Evolutionary conservation across 129 eudicot genomes (phyloP), one percentile per base, ranked within the genome.

Genomic region (Calendula officinalis): DNA sequence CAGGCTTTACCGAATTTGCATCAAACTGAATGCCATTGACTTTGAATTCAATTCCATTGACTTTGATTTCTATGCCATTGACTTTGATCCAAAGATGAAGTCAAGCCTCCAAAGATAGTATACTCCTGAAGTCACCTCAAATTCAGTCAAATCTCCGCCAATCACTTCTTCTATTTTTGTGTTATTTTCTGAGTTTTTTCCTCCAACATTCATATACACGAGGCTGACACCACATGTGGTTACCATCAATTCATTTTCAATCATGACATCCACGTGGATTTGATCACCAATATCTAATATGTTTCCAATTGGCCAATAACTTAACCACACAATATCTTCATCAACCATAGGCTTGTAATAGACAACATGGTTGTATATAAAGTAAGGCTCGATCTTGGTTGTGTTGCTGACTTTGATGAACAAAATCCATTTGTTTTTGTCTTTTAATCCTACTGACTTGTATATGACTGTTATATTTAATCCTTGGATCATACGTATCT

Each of bases 291-390:
- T 62, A 3, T 69, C 67, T 37, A 76, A 30, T 14, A 45, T 15
- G 49, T 62, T 46, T 16, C 49, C 52, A 33, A 69, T 44, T 12
- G 62, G 56, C 76, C 75, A 76, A 47, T 76, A 22, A 45, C 81
- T 76, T 56, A 69, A 8, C 81, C 81, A 76, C 35, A 36, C 15
- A 13, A 42, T 37, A 56, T 62, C 71, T 76, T 76, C 67, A 46
- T 50, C 30, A 9, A 44, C 8, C 48, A 3, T 15, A 4, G 73
- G 68, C 7, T 39, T 50, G 35, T 49, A 73, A 32, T 62, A 69
- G 22, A 39, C 56, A 14, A 54, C 34, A 22, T 77, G 81, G 65
- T 69, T n/a, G n/a, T n/a, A n/a, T n/a, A n/a, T n/a, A n/a, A n/a
- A n/a, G n/a, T n/a, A n/a, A n/a, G n/a, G n/a, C n/a, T n/a, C n/a